Base-by-base conservation (phyloP, 805 yeast species). In the Saccharomycopsis babjevae region DNA sequence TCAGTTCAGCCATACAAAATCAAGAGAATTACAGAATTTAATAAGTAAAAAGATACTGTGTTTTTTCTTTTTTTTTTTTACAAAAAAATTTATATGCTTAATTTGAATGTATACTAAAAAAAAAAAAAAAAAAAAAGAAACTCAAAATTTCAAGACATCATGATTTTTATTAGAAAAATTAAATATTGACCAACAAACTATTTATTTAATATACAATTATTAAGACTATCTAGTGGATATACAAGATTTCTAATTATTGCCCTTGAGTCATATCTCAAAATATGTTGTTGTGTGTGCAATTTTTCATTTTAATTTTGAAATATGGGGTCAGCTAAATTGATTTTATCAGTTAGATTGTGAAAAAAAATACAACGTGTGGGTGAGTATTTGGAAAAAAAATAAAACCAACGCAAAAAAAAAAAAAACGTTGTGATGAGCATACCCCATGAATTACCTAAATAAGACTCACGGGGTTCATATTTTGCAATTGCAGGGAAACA, bases 341-440 rank as follows among this genome's bases (percentile, higher is more conserved):
- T 42, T 38, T 42, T 18, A 18, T 42, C 50, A 6, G 50, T 42
- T 42, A 42, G 20, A 18, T 42, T 8, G 50, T 42, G 50, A 42
- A 62, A 59, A 59, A 8, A 54, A 66, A 39, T 13, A 76, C 78
- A 66, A 66, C 56, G 62, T 60, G n/a, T 59, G 59, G n/a, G 60
- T 68, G 1, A 30, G 71, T 65, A 20, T 67, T 68, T 46, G 78
- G 76, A 64, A 79, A 79, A 66, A 74, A 73, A 62, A 55, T 66
- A 4, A 36, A 30, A 22, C 15, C 15, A 13, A 40, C 16, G 16
- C 2, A 13, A 50, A 28, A 3, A 50, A 50, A 50, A 28, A 20
- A 34, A 34, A 34, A 34, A 34, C 38, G 38, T 34, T 34, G 5
- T 34, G 38, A 34, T 34, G 38, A 34, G 38, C 38, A 34, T 13